Evolutionary conservation across 805 yeast genomes (phyloP).

Genomic region (Lachancea dasiensis): DNA sequence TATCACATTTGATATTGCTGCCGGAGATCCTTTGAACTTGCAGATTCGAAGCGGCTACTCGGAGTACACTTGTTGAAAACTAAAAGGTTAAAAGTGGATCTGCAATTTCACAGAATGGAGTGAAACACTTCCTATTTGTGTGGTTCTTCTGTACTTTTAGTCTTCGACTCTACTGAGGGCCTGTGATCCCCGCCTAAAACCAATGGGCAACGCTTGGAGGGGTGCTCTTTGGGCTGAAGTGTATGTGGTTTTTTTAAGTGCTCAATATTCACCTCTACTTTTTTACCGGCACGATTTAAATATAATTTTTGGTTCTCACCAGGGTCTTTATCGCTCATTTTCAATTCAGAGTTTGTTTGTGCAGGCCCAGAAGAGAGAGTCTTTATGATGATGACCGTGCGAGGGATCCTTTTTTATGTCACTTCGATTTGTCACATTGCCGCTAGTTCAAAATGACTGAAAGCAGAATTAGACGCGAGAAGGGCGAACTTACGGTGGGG

Average conservation of each 20-base stretch:
- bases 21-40: too few relatives aligned
- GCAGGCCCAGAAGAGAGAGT: too few relatives aligned
- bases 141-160: background rate
- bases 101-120: background rate
- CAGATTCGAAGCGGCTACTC: too few relatives aligned
- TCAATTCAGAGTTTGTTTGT: too few relatives aligned
- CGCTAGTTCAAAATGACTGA: too few relatives aligned
- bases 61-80: too few relatives aligned
- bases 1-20: too few relatives aligned
- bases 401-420: background rate
- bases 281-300: slow-evolving; percentile 20
- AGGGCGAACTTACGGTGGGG: too few relatives aligned
- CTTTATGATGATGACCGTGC: background rate
- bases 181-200: slow-evolving; percentile 23
- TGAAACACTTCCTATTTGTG: background rate
- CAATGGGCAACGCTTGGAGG: slow-evolving; percentile 6
- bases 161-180: slow-evolving; percentile 12
- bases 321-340: slow-evolving; percentile 1
- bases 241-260: slow-evolving; percentile 25
- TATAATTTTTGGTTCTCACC: slow-evolving; percentile 9
- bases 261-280: slow-evolving; percentile 18
- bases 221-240: slow-evolving; percentile 10
- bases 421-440: too few relatives aligned
- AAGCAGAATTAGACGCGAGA: too few relatives aligned
- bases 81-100: too few relatives aligned